Base-by-base conservation (phyloP, 345 rosid species). In the Clarkia xantiana region DNA sequence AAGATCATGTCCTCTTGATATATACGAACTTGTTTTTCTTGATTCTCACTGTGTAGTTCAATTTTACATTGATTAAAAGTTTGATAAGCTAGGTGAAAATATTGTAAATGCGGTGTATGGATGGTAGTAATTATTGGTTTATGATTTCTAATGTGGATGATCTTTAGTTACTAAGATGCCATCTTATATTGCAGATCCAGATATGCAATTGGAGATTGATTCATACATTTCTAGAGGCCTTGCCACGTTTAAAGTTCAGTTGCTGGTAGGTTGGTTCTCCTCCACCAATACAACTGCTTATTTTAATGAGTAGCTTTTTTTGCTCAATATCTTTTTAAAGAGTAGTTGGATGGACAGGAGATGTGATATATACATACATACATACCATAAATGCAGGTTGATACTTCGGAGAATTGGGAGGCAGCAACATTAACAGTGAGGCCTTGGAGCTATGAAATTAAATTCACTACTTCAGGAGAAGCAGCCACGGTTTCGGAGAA, bases 181-280 rank as follows among this genome's bases (percentile, higher is more conserved):
- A 52, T 60, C 44, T 67, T 49, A 48, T 63, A 25, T 58, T 72
- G 58, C 73, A 89, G 97, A 82, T 57, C 66, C 67, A 44, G 80
- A 76, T 13, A 89, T 89, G 97, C 94, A 85, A 61, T 60, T 54
- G 53, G 86, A 82, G 67, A 85, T 85, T 52, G 77, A 80, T 55
- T 57, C 49, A 0, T 62, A 66, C 59, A 69, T 85, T 38, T 71
- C 95, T 23, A 60, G 67, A 59, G 87, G 91, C 58, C 82, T 72
- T 62, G 94, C 97, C 40, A 57, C 57, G 60, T 89, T 85, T 49
- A 77, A 61, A 18, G 72, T 85, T 34, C 72, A 64, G 46, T 65
- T 80, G 62, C 77, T 89, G 77, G 97, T 89, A 68, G 55, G 80
- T 67, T 55, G 42, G 14, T 19, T 14, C 25, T 45, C 38, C 8